These are phyloP conservation scores for Isoetes engelmannii DNA, from an alignment of 83 land plant species.

Conservation along the genomic window DNA sequence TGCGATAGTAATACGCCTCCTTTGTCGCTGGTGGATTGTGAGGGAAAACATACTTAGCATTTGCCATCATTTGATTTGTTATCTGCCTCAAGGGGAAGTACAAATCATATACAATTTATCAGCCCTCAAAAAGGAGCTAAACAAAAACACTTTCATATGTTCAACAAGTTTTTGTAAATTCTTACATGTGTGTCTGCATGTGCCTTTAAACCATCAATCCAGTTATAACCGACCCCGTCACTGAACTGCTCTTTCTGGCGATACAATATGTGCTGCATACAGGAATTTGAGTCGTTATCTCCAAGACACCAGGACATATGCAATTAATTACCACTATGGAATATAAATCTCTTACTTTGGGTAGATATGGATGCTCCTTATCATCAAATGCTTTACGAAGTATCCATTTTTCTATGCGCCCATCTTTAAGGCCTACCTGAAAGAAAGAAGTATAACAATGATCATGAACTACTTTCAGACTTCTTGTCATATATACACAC, in stretches of 20 bases:
- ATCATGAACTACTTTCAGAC: too few relatives aligned
- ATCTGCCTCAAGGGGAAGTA: conserved; percentile 37
- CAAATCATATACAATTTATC: too few relatives aligned
- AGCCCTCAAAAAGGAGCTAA: too few relatives aligned
- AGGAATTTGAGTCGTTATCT: too few relatives aligned
- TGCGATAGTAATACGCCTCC: conserved; percentile 73
- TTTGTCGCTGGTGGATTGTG: conserved; percentile 76
- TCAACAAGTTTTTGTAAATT: too few relatives aligned
- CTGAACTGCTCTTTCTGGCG: conserved; percentile 96
- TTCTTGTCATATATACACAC: too few relatives aligned
- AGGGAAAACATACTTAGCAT: conserved; percentile 72
- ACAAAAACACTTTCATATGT: too few relatives aligned
- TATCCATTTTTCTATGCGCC: conserved; percentile 92
- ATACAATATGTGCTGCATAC: conserved; percentile 77
- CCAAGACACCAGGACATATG: too few relatives aligned
- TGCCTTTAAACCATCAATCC: conserved; percentile 91
- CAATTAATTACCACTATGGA: too few relatives aligned
- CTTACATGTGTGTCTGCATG: conserved; percentile 65
- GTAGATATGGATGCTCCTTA: conserved; percentile 70
- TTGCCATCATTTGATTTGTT: conserved; percentile 60
- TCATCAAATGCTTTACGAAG: conserved; percentile 91
- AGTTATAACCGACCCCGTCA: conserved; percentile 94
- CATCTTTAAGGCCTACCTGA: conserved; percentile 58
- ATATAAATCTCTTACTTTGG: too few relatives aligned
- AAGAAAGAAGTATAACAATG: too few relatives aligned